Evolutionary conservation across 768 basidiomycete genomes (phyloP), one percentile per base, ranked within the genome.

Genomic region (Chalciporus piperatus): DNA sequence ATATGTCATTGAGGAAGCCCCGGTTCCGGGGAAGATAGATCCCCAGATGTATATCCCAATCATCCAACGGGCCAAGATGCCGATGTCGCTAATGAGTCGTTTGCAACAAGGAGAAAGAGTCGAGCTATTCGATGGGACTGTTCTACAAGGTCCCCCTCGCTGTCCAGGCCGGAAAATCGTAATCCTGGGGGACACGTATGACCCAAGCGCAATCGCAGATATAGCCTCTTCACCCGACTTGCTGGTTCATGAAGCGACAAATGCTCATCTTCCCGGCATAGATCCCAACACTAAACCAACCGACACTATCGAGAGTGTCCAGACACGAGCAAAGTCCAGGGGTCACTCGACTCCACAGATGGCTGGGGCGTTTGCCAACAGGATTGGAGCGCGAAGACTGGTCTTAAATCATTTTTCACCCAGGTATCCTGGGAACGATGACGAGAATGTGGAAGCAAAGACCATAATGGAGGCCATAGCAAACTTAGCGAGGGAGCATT

Each of bases 301-400:
- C 3, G 89, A 90, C 50, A 85, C 83, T 7, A 77, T 77, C 53
- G 77, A 81, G 59, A 76, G 61, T 13, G 80, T 92, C 7, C 80
- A 89, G 60, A 68, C 69, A 33, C 79, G 83, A 51, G 74, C 90
- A 7, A 85, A 75, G 64, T 84, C 82, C 3, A 79, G 90, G 63
- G 94, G 93, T 0, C 93, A 97, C 67, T 92, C 90, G 5, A 97
- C 93, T 12, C 92, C 93, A 1, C 89, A 91, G 61, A 89, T 93
- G 84, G 94, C 92, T 8, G 93, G 85, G 11, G 73, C 74, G 12
- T 95, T 95, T 63, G 93, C 88, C 5, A 82, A 76, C 63, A 71
- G 68, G 9, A 80, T 90, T 37, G 62, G 75, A 6, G 88, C 91
- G 22, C 72, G 70, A 52, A 76, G 70, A 49, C 74, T 96, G 17